Evolutionary conservation across 2,329 filamentous ascomycete genomes (phyloP), one percentile per base, ranked within the genome.

Genomic region (Westerdykella ornata): DNA sequence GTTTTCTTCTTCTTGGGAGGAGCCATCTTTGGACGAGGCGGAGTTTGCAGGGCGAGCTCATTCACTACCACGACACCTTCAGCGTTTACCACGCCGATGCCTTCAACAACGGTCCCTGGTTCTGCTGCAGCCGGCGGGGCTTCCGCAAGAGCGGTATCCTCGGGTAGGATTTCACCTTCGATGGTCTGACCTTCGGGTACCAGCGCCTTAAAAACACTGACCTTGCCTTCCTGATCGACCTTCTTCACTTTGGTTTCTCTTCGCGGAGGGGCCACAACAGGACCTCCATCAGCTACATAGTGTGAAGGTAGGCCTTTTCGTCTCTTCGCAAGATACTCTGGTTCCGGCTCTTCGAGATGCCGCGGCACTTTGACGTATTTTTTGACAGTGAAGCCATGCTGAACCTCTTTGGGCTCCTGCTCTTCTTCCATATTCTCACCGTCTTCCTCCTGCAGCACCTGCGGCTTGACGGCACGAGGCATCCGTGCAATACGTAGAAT

Each of bases 171-270:
- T 60, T 95, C 88, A 42, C 88, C 88, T 48, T 90, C 85, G 1
- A 94, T 76, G 4, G 73, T 72, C 60, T 92, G 85, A 0, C 88
- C 88, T 43, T 90, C 85, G 4, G 81, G 78, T 3, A 94, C 76
- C 15, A 87, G 84, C 6, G 92, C 81, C 56, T 94, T 87, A 63
- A 92, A 88, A 2, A 90, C 82, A 46, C 85, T 87, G 8, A 86
- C 76, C 53, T 90, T 90, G 17, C 89, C 89, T 17, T 73, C 75
- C 1, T 80, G 79, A 59, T 94, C 87, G 9, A 83, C 71, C 51
- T 84, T 81, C 54, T 85, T 80, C 39, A 96, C 85, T 16, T 84
- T 92, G 0, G 85, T 87, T 56, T 84, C 84, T 6, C 85, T 82
- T 54, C 92, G 85, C 3, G 79, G 45, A 2, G 54, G 52, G 19